phyloP scores from a whole-genome alignment of 257 asterid genomes.

The Vinca minor region DNA sequence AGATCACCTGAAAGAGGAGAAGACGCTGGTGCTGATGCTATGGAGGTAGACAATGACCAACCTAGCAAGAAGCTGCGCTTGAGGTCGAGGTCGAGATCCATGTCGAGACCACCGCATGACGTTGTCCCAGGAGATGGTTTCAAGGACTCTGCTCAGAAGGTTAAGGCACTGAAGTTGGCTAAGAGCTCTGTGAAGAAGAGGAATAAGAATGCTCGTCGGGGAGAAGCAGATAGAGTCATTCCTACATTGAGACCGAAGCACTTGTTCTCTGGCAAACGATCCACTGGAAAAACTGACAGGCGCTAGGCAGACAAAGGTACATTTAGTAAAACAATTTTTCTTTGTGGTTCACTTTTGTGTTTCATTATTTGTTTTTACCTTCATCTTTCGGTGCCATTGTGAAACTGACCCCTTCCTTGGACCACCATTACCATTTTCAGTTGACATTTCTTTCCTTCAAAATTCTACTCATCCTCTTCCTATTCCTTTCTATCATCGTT shows the following conservation, averaged over 20 bases:
- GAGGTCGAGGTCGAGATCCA: slow-evolving; percentile 52
- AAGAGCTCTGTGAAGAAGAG: slow-evolving; percentile 45
- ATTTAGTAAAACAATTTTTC: not conserved
- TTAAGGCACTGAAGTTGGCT: slow-evolving; percentile 55
- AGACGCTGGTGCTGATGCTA: slow-evolving; percentile 26
- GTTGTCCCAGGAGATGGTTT: slow-evolving; percentile 83
- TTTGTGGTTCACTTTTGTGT: not conserved
- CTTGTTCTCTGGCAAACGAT: slow-evolving; percentile 76
- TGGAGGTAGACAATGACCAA: slow-evolving; percentile 68
- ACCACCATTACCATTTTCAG: no score
- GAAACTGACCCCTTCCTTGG: no score
- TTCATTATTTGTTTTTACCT: not conserved
- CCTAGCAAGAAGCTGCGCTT: slow-evolving; percentile 60
- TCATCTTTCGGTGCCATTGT: no score
- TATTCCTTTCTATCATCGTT: no score
- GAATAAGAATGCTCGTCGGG: slow-evolving; percentile 78
- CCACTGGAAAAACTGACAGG: slow-evolving; percentile 72
- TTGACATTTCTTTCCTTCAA: no score
- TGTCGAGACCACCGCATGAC: slow-evolving; percentile 56
- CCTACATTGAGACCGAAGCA: slow-evolving; percentile 78
- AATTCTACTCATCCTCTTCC: no score
- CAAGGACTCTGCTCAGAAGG: slow-evolving; percentile 64
- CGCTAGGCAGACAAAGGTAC: slow-evolving; percentile 58
- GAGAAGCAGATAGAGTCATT: slow-evolving; percentile 87
- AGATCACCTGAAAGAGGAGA: slow-evolving; percentile 44